phyloP scores from a whole-genome alignment of 768 basidiomycete species.

The Hirschioporus abietinus region DNA sequence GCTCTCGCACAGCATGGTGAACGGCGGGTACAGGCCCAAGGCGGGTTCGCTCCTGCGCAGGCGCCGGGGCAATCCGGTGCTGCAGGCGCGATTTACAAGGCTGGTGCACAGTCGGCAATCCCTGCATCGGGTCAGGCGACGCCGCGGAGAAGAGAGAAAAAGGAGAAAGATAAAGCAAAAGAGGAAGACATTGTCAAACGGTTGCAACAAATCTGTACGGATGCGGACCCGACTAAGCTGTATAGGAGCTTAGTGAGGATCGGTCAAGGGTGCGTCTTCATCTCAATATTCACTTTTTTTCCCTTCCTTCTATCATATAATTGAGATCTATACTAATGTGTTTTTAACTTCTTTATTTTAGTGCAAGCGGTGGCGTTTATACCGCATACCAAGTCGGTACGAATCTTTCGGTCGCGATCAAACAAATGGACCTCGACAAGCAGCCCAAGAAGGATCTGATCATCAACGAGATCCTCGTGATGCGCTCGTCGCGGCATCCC shows the following conservation, averaged over 20 bases:
- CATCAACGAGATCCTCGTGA: constrained; percentile 99
- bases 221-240: constrained; percentile 91
- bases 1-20: constrained; percentile 21
- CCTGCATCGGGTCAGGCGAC: constrained; percentile 64
- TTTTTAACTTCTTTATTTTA: constrained; percentile 23
- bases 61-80: constrained; percentile 16
- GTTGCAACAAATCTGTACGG: constrained; percentile 91
- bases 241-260: constrained; percentile 95
- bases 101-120: constrained; percentile 53
- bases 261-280: constrained; percentile 85
- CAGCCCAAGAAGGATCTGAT: constrained; percentile 99
- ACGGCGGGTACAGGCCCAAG: constrained; percentile 39
- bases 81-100: constrained; percentile 18
- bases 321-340: constrained; percentile 6
- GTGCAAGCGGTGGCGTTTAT: constrained; percentile 96
- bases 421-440: constrained; percentile 99
- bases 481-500: constrained; percentile 94
- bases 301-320: too few relatives aligned
- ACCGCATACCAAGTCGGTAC: constrained; percentile 97
- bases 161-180: constrained; percentile 70
- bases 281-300: too few relatives aligned
- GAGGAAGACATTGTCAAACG: constrained; percentile 89
- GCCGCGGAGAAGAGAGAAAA: constrained; percentile 81
- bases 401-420: constrained; percentile 93
- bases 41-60: constrained; percentile 52